Evolutionary conservation across 1,284 basidiomycete genomes (phyloP).

Genomic region (Uromyces viciae-fabae): DNA sequence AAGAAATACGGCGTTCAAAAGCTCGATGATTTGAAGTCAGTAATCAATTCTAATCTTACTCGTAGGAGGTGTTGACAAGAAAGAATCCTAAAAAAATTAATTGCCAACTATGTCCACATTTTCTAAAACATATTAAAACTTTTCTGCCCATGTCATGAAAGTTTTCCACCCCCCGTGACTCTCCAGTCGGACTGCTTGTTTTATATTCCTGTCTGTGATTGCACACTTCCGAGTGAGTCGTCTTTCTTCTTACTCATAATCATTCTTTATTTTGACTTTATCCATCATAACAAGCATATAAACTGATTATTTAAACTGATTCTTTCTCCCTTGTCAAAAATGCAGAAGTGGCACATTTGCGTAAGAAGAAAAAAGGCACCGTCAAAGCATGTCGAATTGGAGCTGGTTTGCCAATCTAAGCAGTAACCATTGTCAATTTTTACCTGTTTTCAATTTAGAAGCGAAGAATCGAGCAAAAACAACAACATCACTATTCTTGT

Average conservation of each 20-base stretch:
- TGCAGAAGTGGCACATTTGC: conserved; percentile 28
- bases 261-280: neutral
- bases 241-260: neutral
- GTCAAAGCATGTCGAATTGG: conserved; percentile 36
- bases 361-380: conserved; percentile 31
- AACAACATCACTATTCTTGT: no score
- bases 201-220: conserved; percentile 40
- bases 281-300: neutral
- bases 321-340: no score
- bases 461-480: no score
- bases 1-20: conserved; percentile 43
- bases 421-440: no score
- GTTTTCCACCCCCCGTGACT: conserved; percentile 23
- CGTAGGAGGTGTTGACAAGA: neutral
- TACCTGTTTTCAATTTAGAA: no score
- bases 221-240: conserved; percentile 31
- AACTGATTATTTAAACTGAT: no score
- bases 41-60: neutral
- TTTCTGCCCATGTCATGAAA: neutral
- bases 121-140: no score
- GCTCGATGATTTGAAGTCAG: conserved; percentile 16
- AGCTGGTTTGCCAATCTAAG: conserved; percentile 29
- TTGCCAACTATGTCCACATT: neutral
- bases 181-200: conserved; percentile 34
- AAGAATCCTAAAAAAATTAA: no score